phyloP scores from a whole-genome alignment of 805 yeast genomes.

The Saccharomycopsis javanensis region DNA sequence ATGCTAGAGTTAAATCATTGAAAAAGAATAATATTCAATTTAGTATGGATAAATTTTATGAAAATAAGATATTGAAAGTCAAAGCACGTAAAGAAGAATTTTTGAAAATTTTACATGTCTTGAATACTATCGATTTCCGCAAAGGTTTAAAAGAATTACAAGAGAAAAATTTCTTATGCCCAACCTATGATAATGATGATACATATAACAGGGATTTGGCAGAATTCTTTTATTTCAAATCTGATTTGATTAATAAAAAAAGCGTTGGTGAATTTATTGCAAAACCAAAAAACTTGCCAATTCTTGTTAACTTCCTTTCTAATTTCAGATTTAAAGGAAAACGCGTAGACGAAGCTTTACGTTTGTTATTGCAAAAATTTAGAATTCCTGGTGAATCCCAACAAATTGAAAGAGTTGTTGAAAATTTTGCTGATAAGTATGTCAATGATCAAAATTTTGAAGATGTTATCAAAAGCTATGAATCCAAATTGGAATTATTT shows the following conservation, averaged over 20 bases:
- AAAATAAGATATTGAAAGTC: constrained; percentile 20
- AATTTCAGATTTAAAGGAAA: constrained; percentile 66
- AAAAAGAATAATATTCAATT: constrained; percentile 15
- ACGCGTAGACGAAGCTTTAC: constrained; percentile 87
- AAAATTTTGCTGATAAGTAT: constrained; percentile 74
- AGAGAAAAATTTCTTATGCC: constrained; percentile 6
- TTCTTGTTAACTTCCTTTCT: constrained; percentile 55
- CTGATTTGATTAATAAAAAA: constrained; percentile 79
- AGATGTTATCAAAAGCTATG: constrained; percentile 19
- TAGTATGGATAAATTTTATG: constrained; percentile 2
- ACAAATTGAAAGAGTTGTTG: constrained; percentile 88
- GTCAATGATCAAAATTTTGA: constrained; percentile 48
- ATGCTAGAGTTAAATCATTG: constrained; percentile 21
- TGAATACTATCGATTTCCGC: constrained; percentile 46
- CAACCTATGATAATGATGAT: not conserved
- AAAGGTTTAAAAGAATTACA: constrained; percentile 11
- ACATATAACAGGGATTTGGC: constrained; percentile 46
- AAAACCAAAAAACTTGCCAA: constrained; percentile 52
- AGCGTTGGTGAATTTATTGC: constrained; percentile 80
- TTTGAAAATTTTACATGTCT: constrained; percentile 59
- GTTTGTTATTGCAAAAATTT: constrained; percentile 71
- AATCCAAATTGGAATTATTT: constrained; percentile 12
- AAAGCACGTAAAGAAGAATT: constrained; percentile 59
- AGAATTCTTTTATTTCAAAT: constrained; percentile 61
- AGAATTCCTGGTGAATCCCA: constrained; percentile 97